These are phyloP conservation scores for Nemania sp. DNA, from an alignment of 2,329 filamentous ascomycete species.

Conservation along the genomic window DNA sequence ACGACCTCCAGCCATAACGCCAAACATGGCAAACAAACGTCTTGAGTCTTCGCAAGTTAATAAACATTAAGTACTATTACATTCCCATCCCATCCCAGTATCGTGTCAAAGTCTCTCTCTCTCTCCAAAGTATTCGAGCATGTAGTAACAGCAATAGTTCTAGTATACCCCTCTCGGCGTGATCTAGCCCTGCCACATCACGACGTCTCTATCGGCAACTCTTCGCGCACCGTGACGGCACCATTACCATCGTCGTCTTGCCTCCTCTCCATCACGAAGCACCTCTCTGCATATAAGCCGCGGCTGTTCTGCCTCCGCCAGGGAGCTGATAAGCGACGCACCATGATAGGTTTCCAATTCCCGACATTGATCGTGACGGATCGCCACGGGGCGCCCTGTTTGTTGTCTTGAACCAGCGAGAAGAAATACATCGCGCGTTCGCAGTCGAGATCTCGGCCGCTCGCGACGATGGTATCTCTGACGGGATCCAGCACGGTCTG, in stretches of 20 bases:
- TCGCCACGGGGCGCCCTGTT: constrained; percentile 41
- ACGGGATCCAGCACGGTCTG: constrained; percentile 46
- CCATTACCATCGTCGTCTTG: constrained; percentile 23
- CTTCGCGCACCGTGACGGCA: no score
- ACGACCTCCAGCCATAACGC: no score
- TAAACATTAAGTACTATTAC: no score
- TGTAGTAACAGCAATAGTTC: no score
- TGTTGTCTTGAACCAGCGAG: constrained; percentile 38
- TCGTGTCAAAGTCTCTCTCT: no score
- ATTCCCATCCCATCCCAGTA: no score
- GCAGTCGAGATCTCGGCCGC: constrained; percentile 43
- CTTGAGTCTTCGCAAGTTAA: no score
- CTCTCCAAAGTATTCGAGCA: no score
- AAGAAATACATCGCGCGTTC: constrained; percentile 43
- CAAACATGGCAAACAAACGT: no score
- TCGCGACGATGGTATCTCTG: constrained; percentile 23
- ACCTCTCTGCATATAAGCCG: constrained; percentile 52
- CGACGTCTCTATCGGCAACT: constrained; percentile 17
- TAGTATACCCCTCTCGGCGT: no score
- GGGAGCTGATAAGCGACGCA: constrained; percentile 45
- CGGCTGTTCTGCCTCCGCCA: constrained; percentile 47
- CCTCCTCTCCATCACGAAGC: constrained; percentile 46
- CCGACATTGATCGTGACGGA: constrained; percentile 52
- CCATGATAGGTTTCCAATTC: constrained; percentile 51
- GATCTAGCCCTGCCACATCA: not conserved